Base-by-base conservation (phyloP, 768 basidiomycete genomes). In the Boletus sp. region DNA sequence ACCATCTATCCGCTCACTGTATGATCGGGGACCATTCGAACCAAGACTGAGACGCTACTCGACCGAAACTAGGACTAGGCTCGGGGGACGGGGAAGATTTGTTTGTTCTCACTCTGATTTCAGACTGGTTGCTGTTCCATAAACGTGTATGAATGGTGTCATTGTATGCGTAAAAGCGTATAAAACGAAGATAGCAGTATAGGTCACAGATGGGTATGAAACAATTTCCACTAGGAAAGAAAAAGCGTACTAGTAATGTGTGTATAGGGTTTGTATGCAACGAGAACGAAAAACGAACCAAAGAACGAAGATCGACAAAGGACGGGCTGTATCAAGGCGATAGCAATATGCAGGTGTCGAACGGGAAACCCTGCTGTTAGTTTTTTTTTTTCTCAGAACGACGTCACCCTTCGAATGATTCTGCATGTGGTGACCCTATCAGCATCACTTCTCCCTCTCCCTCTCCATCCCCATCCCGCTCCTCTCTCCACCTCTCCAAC, bases 401-500 rank as follows among this genome's bases (percentile, higher is more conserved):
- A 10, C 38, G 15, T 37, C 35, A 56, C 7, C 17, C 29, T 4
- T 64, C 63, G 19, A 53, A 53, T 2, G 19, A 10, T 1, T 60
- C 59, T 4, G 46, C 14, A 4, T 49, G 53, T 1, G 39, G 51
- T 0, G 62, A 57, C 17, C 62, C 63, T 2, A 64, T 64, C 32
- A 64, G 2, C 55, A 64, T 64, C 23, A 64, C 63, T 9, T 64
- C 59, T 0, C 62, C 62, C 7, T 21, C 60, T 0, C 7, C 43
- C 25, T 29, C 47, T 10, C 7, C 30, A 2, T 44, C 43, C 5
- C 21, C 21, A 5, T 44, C 25, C n/a, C n/a, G n/a, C n/a, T n/a
- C n/a, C 14, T 34, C 33, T 17, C 44, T 30, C 48, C 61, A 29
- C 30, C 39, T 19, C 38, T 58, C 60, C 19, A 51, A 27, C 11